Conservation (phyloP, 352 stramenopile species). For the Globisporangium takayamanum region DNA sequence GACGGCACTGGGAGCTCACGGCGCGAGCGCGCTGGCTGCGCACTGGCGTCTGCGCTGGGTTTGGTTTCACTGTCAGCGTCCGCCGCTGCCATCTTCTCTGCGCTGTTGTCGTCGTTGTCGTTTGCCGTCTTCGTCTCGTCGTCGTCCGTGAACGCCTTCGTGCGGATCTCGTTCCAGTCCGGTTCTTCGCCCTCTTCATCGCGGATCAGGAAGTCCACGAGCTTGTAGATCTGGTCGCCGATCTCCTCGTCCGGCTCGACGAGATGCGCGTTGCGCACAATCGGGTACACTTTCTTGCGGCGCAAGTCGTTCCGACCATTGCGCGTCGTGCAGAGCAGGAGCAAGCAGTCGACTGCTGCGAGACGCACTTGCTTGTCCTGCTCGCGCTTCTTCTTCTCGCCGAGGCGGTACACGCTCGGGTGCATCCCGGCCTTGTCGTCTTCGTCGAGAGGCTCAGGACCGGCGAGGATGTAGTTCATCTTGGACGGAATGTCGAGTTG, state of each 20-base stretch:
- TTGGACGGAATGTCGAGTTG: constrained; percentile 78
- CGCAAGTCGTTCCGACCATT: constrained; percentile 74
- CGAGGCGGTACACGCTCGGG: constrained; percentile 63
- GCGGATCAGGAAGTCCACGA: constrained; percentile 83
- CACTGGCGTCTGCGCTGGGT: neutral
- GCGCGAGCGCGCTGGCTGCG: constrained; percentile 3
- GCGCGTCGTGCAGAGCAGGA: constrained; percentile 73
- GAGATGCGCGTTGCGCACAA: constrained; percentile 78
- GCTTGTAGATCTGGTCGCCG: constrained; percentile 85
- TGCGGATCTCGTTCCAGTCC: constrained; percentile 71
- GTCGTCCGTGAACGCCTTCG: constrained; percentile 56
- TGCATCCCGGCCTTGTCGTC: constrained; percentile 82
- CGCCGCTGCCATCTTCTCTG: constrained; percentile 9
- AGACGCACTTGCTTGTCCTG: constrained; percentile 66
- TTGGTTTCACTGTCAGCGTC: neutral
- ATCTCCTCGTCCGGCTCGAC: constrained; percentile 77
- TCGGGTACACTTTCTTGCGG: constrained; percentile 83
- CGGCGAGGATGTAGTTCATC: constrained; percentile 66
- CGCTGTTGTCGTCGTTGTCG: constrained; percentile 2
- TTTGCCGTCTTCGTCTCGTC: constrained; percentile 28
- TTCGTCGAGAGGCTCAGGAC: constrained; percentile 65
- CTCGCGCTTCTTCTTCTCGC: constrained; percentile 81
- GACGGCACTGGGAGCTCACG: constrained; percentile 12
- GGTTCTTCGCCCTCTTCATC: constrained; percentile 83
- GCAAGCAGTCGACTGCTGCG: constrained; percentile 59